Evolutionary conservation across 805 yeast genomes (phyloP), one percentile per base, ranked within the genome.

Genomic region (Metschnikowia rubicola): DNA sequence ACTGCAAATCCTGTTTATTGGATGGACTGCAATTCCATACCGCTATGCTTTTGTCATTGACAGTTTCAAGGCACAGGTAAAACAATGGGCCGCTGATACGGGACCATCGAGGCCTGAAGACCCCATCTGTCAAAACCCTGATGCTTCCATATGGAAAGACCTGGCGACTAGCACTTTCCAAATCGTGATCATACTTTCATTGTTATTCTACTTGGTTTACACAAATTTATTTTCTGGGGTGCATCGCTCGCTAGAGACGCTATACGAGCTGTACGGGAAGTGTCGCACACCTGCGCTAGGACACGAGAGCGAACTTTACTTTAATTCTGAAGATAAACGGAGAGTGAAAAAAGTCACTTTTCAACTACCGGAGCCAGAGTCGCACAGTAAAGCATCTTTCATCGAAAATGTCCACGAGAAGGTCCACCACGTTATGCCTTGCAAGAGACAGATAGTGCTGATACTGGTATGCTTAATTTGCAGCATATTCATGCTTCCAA

Each of bases 401-500:
- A 3, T 21, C 35, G 15, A 21, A 5, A 28, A 30, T 11, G 2
- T 36, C 19, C 30, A 36, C 19, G 30, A 11, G 2, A 12, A 12
- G 30, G 13, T 29, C 13, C 36, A 11, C 28, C 10, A 12, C 9
- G 19, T 33, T 10, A 28, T 36, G 26, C 48, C 44, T 4, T 15
- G 31, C 33, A 41, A 28, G 17, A 12, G 44, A n/a, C 41, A 36
- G 35, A 31, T 29, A 9, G 12, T 40, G 15, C 28, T 37, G 9
- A 35, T 38, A n/a, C 28, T 44, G 10, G 28, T 21, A 31, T 41
- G 37, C 30, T 34, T 36, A 13, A 34, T 28, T 3, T 11, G 35
- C 15, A 31, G 42, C 15, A 26, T 33, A 6, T 12, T 36, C 17
- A 17, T 47, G 15, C 39, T 58, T 5, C 61, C 62, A 7, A 29